Conservation (phyloP, 495 filamentous ascomycete genomes). For the Lepraria neglecta region DNA sequence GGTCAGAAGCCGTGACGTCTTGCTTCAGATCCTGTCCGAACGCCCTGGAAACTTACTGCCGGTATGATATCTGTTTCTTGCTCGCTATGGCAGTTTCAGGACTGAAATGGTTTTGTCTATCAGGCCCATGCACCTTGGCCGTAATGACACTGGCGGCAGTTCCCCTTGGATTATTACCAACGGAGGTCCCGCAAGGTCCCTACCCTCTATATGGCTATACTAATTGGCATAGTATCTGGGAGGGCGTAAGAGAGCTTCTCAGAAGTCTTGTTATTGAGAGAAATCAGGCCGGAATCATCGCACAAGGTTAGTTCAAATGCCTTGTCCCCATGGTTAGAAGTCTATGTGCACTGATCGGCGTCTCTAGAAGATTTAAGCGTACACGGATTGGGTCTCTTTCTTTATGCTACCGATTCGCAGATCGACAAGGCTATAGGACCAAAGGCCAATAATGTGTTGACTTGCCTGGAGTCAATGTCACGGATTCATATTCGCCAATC, state of each 20-base stretch:
- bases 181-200: not conserved
- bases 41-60: not conserved
- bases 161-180: not conserved
- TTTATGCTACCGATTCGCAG: not conserved
- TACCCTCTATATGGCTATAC: not conserved
- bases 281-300: not conserved
- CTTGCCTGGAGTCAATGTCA: not conserved
- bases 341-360: not conserved
- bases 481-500: not conserved
- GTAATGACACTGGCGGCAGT: not conserved
- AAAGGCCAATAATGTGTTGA: not conserved
- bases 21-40: not conserved
- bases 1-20: not conserved
- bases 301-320: not conserved
- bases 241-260: not conserved
- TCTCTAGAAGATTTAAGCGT: not conserved
- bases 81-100: not conserved
- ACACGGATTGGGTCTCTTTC: not conserved
- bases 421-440: not conserved
- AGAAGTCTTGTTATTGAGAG: not conserved
- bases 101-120: too few relatives aligned
- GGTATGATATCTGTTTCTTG: not conserved
- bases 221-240: not conserved
- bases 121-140: slow-evolving; percentile 7
- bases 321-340: not conserved